These are phyloP conservation scores for Citrus sinensis DNA, from an alignment of 345 rosid species.

Conservation along the genomic window DVS_A1.0 CM039168.1:3980001-3980500, in stretches of 20 bases:
- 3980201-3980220: background rate
- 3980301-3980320: constrained; percentile 34
- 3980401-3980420: constrained; percentile 17
- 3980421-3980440: constrained; percentile 30
- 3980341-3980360: constrained; percentile 57
- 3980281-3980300: background rate
- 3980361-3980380: constrained; percentile 28
- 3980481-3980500: constrained; percentile 34
- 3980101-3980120: background rate
- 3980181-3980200: too few relatives aligned
- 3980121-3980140: background rate
- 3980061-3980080: too few relatives aligned
- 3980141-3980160: too few relatives aligned
- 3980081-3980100: background rate
- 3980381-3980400: constrained; percentile 37
- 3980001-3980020: too few relatives aligned
- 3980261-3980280: background rate
- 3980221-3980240: background rate
- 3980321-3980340: constrained; percentile 39
- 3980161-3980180: too few relatives aligned
- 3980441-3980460: constrained; percentile 28
- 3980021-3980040: too few relatives aligned
- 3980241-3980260: background rate
- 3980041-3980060: too few relatives aligned
- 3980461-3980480: constrained; percentile 36